phyloP scores from a whole-genome alignment of 2,329 filamentous ascomycete genomes.

The Diaporthe nobilis region DNA sequence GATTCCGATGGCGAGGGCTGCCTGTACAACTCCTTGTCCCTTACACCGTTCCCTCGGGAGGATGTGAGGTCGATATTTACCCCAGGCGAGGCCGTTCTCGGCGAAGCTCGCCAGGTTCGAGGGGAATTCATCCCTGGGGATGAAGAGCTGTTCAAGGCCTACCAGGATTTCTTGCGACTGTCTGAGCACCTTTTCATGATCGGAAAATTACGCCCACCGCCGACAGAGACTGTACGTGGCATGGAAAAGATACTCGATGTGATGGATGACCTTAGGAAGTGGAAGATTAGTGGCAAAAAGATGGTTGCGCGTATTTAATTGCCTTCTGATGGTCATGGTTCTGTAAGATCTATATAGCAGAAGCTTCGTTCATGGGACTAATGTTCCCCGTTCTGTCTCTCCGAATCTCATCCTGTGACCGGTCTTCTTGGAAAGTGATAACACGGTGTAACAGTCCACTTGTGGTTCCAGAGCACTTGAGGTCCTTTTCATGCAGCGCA shows the following conservation, averaged over 20 bases:
- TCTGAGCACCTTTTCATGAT: background rate
- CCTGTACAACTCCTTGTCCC: background rate
- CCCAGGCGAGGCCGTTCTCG: background rate
- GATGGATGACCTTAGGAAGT: background rate
- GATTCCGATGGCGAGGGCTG: background rate
- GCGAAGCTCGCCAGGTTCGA: background rate
- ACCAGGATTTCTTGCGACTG: background rate
- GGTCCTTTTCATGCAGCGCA: too few relatives aligned
- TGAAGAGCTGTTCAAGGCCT: background rate
- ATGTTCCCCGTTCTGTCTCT: background rate
- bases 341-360: background rate
- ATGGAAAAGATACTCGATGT: background rate
- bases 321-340: background rate
- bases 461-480: too few relatives aligned
- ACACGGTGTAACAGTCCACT: too few relatives aligned
- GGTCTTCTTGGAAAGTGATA: too few relatives aligned
- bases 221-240: background rate
- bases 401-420: too few relatives aligned
- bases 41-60: background rate
- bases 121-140: background rate
- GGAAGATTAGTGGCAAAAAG: constrained; percentile 1
- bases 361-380: background rate
- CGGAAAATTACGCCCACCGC: background rate
- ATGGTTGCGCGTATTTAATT: background rate
- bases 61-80: background rate